Evolutionary conservation across 1,284 basidiomycete species (phyloP).

Genomic region (Moesziomyces antarcticus): DNA sequence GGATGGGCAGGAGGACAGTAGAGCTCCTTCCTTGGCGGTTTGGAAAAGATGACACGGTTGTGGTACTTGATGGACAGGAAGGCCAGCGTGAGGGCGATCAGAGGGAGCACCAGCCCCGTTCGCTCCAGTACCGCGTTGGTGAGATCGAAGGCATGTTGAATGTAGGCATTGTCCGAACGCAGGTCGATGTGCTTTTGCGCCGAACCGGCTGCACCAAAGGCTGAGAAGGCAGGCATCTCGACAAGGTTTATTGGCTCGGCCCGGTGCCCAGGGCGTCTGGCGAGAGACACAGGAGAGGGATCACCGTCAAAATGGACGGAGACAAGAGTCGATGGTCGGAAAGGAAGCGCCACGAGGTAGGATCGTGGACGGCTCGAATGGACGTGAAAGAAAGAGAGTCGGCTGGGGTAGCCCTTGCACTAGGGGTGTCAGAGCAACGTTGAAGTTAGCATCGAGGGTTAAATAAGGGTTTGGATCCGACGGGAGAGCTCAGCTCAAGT

Average conservation of each 20-base stretch:
- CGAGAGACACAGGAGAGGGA: neutral
- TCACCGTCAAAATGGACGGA: neutral
- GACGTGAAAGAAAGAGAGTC: too few relatives aligned
- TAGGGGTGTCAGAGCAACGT: too few relatives aligned
- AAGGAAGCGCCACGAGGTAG: too few relatives aligned
- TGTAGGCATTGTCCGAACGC: slow-evolving; percentile 26
- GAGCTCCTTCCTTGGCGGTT: slow-evolving; percentile 33
- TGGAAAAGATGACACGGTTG: slow-evolving; percentile 36
- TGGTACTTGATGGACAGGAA: slow-evolving; percentile 38
- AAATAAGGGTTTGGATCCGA: too few relatives aligned
- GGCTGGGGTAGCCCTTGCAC: too few relatives aligned
- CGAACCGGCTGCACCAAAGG: slow-evolving; percentile 18
- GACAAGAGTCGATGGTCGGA: neutral
- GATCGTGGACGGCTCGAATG: too few relatives aligned
- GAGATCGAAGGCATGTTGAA: slow-evolving; percentile 14
- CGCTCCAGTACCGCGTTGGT: slow-evolving; percentile 18
- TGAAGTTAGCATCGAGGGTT: too few relatives aligned
- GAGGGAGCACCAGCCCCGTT: slow-evolving; percentile 19
- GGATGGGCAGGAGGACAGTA: slow-evolving; percentile 24
- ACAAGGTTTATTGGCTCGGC: neutral
- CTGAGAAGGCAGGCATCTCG: slow-evolving; percentile 29
- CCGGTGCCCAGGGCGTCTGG: neutral
- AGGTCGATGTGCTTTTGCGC: slow-evolving; percentile 19
- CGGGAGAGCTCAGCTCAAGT: too few relatives aligned
- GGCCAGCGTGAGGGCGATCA: slow-evolving; percentile 21